These are phyloP conservation scores for Friedmanniomyces simplex DNA, from an alignment of 495 filamentous ascomycete genomes.

Conservation along the genomic window DNA sequence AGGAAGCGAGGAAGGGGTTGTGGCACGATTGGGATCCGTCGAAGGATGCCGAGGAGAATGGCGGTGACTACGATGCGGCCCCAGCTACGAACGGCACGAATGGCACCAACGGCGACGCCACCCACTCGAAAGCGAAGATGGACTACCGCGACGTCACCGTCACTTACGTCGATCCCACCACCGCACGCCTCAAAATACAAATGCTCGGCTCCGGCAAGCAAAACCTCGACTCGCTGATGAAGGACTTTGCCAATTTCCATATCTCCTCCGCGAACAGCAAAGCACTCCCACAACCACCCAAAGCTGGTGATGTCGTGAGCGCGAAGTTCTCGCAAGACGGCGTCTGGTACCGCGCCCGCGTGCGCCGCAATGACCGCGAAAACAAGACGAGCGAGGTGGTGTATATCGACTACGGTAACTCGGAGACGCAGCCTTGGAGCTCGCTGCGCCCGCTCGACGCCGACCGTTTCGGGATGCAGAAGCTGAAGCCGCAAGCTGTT, in stretches of 20 bases:
- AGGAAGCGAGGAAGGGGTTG: conserved; percentile 72
- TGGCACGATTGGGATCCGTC: conserved; percentile 93
- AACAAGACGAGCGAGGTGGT: conserved; percentile 78
- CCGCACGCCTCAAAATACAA: conserved; percentile 74
- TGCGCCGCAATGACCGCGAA: conserved; percentile 85
- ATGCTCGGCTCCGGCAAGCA: conserved; percentile 72
- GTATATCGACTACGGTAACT: conserved; percentile 96
- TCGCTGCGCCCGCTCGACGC: conserved; percentile 66
- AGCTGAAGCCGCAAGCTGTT: conserved; percentile 73
- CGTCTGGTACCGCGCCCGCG: conserved; percentile 87
- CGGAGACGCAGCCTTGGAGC: conserved; percentile 74
- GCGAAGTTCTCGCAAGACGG: conserved; percentile 79
- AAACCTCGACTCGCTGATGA: conserved; percentile 76
- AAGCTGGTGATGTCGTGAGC: conserved; percentile 81
- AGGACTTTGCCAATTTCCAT: conserved; percentile 78
- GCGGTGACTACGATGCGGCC: conserved; percentile 28
- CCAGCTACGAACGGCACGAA: conserved; percentile 39
- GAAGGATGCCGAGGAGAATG: conserved; percentile 48
- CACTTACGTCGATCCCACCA: conserved; percentile 69
- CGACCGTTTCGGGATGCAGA: conserved; percentile 64
- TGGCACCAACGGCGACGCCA: conserved; percentile 40
- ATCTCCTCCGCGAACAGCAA: conserved; percentile 59
- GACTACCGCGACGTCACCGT: conserved; percentile 91
- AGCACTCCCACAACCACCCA: conserved; percentile 64
- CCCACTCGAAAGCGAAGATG: conserved; percentile 38